Evolutionary conservation across 495 filamentous ascomycete genomes (phyloP).

Genomic region (Aspergillus sclerotioniger): DNA sequence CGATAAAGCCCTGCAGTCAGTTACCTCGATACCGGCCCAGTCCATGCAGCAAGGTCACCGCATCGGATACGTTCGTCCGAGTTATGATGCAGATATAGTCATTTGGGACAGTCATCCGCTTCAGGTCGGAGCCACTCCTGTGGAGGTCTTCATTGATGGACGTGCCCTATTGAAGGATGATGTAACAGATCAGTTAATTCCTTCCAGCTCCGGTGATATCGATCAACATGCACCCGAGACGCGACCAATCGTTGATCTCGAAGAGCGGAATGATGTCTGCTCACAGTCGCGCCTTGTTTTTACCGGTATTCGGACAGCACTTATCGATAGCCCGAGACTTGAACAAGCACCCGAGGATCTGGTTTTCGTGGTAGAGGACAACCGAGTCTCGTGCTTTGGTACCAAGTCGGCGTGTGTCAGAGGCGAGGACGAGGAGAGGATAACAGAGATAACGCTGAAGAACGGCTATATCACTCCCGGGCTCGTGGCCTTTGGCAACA

Average conservation of each 20-base stretch:
- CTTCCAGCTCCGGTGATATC: background rate
- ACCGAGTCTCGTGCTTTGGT: background rate
- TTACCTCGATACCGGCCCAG: slow-evolving; percentile 61
- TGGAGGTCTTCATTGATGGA: slow-evolving; percentile 66
- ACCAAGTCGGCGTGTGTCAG: background rate
- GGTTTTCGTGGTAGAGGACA: background rate
- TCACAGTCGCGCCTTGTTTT: background rate
- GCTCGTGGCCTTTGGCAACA: slow-evolving; percentile 51
- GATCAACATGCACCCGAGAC: background rate
- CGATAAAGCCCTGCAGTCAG: slow-evolving; percentile 57
- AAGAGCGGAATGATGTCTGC: background rate
- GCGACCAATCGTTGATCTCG: background rate
- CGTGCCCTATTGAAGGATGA: background rate
- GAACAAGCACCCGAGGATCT: background rate
- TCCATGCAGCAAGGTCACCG: slow-evolving; percentile 56
- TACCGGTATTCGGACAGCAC: slow-evolving; percentile 1
- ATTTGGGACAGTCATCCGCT: slow-evolving; percentile 67
- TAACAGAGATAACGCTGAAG: slow-evolving; percentile 41
- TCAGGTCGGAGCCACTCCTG: slow-evolving; percentile 56
- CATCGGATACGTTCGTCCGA: slow-evolving; percentile 59
- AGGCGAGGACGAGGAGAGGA: slow-evolving; percentile 14
- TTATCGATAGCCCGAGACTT: background rate
- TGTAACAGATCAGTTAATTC: background rate
- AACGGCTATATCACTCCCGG: slow-evolving; percentile 57
- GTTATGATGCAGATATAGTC: slow-evolving; percentile 65